Conservation (phyloP, 202 grass and related monocot genomes). For the Digitaria exilis region DNA sequence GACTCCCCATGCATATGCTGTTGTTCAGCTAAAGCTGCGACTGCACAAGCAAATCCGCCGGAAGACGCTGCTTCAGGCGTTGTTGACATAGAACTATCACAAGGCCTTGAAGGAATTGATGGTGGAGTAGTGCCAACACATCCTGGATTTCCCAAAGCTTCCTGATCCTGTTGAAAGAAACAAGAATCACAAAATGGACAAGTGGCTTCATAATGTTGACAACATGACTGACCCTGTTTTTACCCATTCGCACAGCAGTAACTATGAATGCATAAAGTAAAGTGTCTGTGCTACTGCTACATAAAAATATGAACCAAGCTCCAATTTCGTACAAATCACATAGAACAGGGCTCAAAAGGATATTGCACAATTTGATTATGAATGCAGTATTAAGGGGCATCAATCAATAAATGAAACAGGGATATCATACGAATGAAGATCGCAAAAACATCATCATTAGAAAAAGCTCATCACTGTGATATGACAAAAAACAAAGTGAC, state of each 20-base stretch:
- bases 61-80: constrained; percentile 46
- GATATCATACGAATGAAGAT: background rate
- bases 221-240: background rate
- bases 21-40: constrained; percentile 82
- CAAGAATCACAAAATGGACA: background rate
- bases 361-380: background rate
- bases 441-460: background rate
- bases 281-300: background rate
- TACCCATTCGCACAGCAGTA: background rate
- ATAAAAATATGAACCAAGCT: background rate
- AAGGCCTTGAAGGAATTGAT: constrained; percentile 13
- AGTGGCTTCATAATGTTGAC: background rate
- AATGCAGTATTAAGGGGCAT: background rate
- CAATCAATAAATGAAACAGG: constrained; percentile 20
- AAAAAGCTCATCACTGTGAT: background rate
- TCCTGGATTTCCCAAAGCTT: constrained; percentile 47
- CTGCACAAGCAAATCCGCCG: constrained; percentile 69
- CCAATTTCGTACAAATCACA: background rate
- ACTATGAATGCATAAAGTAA: background rate
- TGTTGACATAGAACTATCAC: constrained; percentile 1
- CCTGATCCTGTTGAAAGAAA: constrained; percentile 69
- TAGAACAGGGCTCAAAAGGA: constrained; percentile 20
- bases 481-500: background rate
- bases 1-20: constrained; percentile 59
- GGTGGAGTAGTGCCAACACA: background rate